Conservation (phyloP, 495 filamentous ascomycete species). For the Massariosphaeria phaeospora region DNA sequence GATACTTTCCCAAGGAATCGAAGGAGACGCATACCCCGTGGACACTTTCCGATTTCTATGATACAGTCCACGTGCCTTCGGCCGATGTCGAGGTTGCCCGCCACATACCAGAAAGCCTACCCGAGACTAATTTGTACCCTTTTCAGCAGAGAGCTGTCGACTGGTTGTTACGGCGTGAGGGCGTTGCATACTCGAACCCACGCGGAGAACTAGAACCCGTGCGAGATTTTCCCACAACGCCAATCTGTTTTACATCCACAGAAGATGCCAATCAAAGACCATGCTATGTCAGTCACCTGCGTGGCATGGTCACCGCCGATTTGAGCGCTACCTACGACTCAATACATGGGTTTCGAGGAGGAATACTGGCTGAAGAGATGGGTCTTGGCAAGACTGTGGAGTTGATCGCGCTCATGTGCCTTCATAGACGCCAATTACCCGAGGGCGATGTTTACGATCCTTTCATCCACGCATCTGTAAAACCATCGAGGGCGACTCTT, state of each 20-base stretch:
- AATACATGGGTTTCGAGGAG: conserved; percentile 45
- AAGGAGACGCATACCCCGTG: conserved; percentile 19
- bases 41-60: conserved; percentile 56
- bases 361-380: conserved; percentile 91
- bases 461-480: conserved; percentile 40
- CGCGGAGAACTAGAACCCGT: neutral
- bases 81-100: conserved; percentile 40
- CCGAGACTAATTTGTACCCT: conserved; percentile 57
- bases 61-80: conserved; percentile 56
- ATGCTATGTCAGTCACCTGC: conserved; percentile 54
- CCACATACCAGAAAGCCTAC: conserved; percentile 41
- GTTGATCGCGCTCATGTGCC: conserved; percentile 67
- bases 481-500: conserved; percentile 60
- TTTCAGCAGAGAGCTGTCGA: conserved; percentile 68
- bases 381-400: conserved; percentile 94
- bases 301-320: conserved; percentile 56
- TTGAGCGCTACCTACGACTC: conserved; percentile 44
- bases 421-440: conserved; percentile 46
- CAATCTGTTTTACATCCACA: conserved; percentile 23
- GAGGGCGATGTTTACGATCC: conserved; percentile 30
- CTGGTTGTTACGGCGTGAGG: conserved; percentile 64
- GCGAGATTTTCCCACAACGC: neutral
- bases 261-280: conserved; percentile 18
- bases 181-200: conserved; percentile 39
- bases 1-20: conserved; percentile 12